Conservation (phyloP, 2,329 filamentous ascomycete genomes). For the Sporothrix mexicana region DNA sequence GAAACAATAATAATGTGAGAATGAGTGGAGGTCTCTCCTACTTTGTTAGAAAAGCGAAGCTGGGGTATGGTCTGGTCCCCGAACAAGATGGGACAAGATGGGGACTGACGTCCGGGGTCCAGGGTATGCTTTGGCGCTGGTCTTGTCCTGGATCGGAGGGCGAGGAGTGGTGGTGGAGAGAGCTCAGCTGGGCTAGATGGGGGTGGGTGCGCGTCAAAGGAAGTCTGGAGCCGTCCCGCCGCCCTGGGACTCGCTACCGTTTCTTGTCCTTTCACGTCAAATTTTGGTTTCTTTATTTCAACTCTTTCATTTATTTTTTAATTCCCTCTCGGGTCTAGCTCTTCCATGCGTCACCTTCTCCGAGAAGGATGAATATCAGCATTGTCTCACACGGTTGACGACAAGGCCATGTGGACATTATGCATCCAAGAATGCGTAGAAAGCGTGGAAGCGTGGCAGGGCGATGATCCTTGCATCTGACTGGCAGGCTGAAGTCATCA, state of each 20-base stretch:
- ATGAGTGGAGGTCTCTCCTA: no score
- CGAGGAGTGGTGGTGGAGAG: not conserved
- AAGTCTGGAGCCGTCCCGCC: slow-evolving; percentile 10
- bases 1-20: not conserved
- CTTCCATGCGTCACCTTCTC: not conserved
- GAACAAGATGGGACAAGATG: not conserved
- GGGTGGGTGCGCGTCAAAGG: not conserved
- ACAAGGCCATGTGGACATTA: not conserved
- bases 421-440: not conserved
- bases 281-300: not conserved
- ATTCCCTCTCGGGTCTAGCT: not conserved
- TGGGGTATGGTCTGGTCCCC: not conserved
- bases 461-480: not conserved
- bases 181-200: not conserved
- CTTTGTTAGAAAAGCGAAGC: not conserved
- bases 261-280: not conserved
- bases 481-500: not conserved
- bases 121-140: not conserved
- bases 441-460: not conserved
- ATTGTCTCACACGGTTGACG: not conserved
- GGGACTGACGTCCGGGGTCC: not conserved
- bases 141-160: not conserved
- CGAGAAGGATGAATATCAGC: not conserved
- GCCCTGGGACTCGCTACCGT: not conserved
- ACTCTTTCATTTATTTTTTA: not conserved